Percentiles rank a stretch among this genome's conserved stretches.
Evolutionary conservation across 371 early-diverging fungal genomes (phyloP).

Genomic region (Choanephora cucurbitarum): DNA sequence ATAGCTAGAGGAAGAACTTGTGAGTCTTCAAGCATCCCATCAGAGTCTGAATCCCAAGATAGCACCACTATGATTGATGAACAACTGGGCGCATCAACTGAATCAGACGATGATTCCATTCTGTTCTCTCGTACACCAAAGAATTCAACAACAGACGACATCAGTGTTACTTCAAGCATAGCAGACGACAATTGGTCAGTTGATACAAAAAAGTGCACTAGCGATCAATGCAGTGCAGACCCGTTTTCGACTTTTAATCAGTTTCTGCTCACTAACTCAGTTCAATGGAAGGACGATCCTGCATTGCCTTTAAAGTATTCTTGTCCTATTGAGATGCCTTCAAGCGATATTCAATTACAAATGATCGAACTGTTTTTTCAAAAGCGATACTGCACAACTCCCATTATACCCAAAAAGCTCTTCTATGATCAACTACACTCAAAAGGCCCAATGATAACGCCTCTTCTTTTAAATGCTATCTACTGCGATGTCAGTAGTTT

Average conservation of each 20-base stretch:
- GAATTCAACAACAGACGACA: neutral
- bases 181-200: constrained; percentile 1
- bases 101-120: constrained; percentile 23
- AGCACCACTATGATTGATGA: neutral
- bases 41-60: constrained; percentile 1
- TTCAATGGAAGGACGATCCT: constrained; percentile 26
- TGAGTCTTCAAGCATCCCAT: constrained; percentile 11
- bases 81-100: constrained; percentile 1
- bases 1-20: constrained; percentile 31
- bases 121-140: constrained; percentile 15
- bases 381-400: constrained; percentile 11
- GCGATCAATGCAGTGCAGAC: neutral
- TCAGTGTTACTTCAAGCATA: neutral
- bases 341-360: constrained; percentile 28
- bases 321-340: constrained; percentile 33
- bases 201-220: neutral
- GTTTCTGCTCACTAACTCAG: constrained; percentile 16
- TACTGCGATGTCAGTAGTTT: constrained; percentile 23
- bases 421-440: constrained; percentile 29
- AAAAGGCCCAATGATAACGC: constrained; percentile 34
- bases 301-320: constrained; percentile 28
- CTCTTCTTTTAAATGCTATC: constrained; percentile 36
- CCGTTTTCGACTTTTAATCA: constrained; percentile 2
- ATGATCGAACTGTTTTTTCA: constrained; percentile 32
- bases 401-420: constrained; percentile 24